These are phyloP conservation scores for Coemansia sp. DNA, from an alignment of 192 early-diverging fungal species.

Conservation along the genomic window DNA sequence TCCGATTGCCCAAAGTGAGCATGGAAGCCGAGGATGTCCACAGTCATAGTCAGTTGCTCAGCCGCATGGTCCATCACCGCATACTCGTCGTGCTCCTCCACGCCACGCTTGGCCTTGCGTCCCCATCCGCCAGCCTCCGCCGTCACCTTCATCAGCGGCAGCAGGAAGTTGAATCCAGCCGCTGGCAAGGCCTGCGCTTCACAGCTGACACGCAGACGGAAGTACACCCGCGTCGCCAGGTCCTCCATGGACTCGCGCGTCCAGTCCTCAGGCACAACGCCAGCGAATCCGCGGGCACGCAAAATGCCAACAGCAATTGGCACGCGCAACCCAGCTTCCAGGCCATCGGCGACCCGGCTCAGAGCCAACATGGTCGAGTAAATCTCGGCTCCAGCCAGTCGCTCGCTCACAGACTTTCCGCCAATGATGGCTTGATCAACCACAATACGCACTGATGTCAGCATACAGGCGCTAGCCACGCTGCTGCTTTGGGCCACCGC, in stretches of 20 bases:
- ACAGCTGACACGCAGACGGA: constrained; percentile 62
- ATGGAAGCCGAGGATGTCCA: constrained; percentile 66
- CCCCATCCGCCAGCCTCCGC: constrained; percentile 64
- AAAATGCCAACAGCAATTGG: constrained; percentile 40
- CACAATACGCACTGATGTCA: constrained; percentile 56
- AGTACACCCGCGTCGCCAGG: constrained; percentile 62
- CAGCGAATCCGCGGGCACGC: constrained; percentile 28
- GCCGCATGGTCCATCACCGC: constrained; percentile 43
- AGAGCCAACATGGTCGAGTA: constrained; percentile 59
- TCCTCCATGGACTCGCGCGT: constrained; percentile 32
- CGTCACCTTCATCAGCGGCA: constrained; percentile 67
- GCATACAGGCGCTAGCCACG: constrained; percentile 59
- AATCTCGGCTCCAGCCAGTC: constrained; percentile 56
- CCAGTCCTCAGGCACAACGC: constrained; percentile 29
- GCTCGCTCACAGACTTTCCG: constrained; percentile 20
- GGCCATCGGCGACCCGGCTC: constrained; percentile 50
- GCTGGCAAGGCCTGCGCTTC: constrained; percentile 58
- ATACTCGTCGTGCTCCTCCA: constrained; percentile 50
- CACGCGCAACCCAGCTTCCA: constrained; percentile 19
- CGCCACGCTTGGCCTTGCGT: constrained; percentile 17
- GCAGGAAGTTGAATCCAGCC: constrained; percentile 64
- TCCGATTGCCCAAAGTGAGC: constrained; percentile 38
- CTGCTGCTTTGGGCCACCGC: constrained; percentile 63
- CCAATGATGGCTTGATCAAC: constrained; percentile 51
- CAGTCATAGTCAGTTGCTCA: constrained; percentile 68